Conservation (phyloP, 2,329 filamentous ascomycete species). For the Elsinoe fawcettii region DNA sequence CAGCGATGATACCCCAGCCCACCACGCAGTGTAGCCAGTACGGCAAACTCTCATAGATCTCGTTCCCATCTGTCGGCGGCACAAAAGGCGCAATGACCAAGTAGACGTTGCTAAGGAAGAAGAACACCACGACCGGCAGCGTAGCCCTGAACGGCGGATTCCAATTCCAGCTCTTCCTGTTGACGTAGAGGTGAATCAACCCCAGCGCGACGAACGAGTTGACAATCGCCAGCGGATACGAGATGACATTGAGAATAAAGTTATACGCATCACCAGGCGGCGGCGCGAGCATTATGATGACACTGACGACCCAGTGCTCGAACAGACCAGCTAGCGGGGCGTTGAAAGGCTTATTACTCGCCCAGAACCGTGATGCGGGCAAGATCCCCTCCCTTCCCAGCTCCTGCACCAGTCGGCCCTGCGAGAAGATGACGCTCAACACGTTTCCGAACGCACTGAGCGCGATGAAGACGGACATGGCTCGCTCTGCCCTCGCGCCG, state of each 20-base stretch:
- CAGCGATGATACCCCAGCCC: slow-evolving; percentile 42
- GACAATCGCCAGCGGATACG: slow-evolving; percentile 4
- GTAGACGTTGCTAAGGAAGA: slow-evolving; percentile 47
- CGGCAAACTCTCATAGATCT: slow-evolving; percentile 45
- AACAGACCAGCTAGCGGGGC: slow-evolving; percentile 54
- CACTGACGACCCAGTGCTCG: slow-evolving; percentile 56
- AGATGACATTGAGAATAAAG: slow-evolving; percentile 46
- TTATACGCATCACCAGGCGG: slow-evolving; percentile 61
- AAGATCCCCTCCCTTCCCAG: slow-evolving; percentile 58
- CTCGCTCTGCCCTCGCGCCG: slow-evolving; percentile 46
- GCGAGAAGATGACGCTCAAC: slow-evolving; percentile 59
- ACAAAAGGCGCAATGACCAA: slow-evolving; percentile 46
- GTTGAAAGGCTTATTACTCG: slow-evolving; percentile 57
- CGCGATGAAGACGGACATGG: slow-evolving; percentile 59
- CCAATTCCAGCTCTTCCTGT: slow-evolving; percentile 36
- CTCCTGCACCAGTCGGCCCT: slow-evolving; percentile 58
- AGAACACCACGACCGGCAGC: slow-evolving; percentile 44
- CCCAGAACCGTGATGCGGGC: slow-evolving; percentile 55
- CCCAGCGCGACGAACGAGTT: neutral
- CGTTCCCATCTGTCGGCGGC: slow-evolving; percentile 42
- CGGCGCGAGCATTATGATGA: slow-evolving; percentile 59
- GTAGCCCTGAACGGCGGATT: slow-evolving; percentile 43
- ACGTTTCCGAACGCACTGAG: slow-evolving; percentile 62
- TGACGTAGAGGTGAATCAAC: slow-evolving; percentile 2
- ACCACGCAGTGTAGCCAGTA: slow-evolving; percentile 50